phyloP scores from a whole-genome alignment of 2,329 filamentous ascomycete species.

The Scedosporium dehoogii region DNA sequence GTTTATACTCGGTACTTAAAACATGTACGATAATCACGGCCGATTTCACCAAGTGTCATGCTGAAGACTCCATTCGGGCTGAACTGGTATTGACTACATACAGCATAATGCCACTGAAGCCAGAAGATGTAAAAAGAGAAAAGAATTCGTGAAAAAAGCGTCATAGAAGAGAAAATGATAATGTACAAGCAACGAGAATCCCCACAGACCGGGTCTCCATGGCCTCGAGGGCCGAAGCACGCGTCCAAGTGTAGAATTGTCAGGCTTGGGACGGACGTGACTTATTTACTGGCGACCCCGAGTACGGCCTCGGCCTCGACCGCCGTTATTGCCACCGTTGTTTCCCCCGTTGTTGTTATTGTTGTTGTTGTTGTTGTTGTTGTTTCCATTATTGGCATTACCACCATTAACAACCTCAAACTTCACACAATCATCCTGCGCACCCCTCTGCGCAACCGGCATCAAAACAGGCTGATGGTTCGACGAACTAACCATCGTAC shows the following conservation, averaged over 20 bases:
- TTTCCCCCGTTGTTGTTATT: slow-evolving; percentile 12
- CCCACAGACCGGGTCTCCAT: background rate
- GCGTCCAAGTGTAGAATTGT: too few relatives aligned
- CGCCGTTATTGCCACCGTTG: slow-evolving; percentile 9
- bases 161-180: background rate
- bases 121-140: too few relatives aligned
- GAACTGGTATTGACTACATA: background rate
- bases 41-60: background rate
- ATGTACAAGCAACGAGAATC: background rate
- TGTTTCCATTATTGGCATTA: background rate
- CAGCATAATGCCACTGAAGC: background rate
- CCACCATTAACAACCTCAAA: slow-evolving; percentile 28
- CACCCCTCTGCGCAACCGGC: slow-evolving; percentile 43
- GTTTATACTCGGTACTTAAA: background rate
- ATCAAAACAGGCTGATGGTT: slow-evolving; percentile 50
- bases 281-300: background rate
- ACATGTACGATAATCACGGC: background rate
- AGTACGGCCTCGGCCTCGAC: background rate
- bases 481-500: slow-evolving; percentile 37
- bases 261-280: too few relatives aligned
- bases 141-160: background rate
- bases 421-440: slow-evolving; percentile 42
- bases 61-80: background rate
- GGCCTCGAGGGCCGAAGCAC: too few relatives aligned
- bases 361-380: background rate